Conservation (phyloP, 495 filamentous ascomycete species). For the Neurospora sp. region DNA sequence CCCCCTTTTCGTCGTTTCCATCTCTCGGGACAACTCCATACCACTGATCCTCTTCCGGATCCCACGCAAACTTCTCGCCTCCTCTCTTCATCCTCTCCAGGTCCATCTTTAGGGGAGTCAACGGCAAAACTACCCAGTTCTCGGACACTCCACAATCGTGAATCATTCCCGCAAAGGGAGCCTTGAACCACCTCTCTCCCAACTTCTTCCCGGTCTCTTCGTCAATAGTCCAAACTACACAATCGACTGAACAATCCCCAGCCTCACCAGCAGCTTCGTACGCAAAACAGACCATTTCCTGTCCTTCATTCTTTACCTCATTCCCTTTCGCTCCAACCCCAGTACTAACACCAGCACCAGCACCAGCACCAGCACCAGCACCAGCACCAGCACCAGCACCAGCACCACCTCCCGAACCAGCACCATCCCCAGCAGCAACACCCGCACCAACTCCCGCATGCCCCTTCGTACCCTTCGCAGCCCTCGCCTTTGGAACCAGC, state of each 20-base stretch:
- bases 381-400: no score
- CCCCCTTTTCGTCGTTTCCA: constrained; percentile 33
- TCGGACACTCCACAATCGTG: constrained; percentile 45
- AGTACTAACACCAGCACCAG: no score
- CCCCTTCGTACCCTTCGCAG: no score
- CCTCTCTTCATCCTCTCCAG: constrained; percentile 44
- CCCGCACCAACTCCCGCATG: no score
- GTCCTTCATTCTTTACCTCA: not conserved
- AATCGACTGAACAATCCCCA: constrained; percentile 33
- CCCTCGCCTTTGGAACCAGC: constrained; percentile 35
- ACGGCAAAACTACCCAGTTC: constrained; percentile 42
- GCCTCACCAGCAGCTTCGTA: constrained; percentile 43
- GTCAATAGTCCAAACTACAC: constrained; percentile 39
- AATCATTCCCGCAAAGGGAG: constrained; percentile 46
- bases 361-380: no score
- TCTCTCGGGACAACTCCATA: constrained; percentile 40
- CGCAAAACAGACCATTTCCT: constrained; percentile 46
- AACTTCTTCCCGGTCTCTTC: constrained; percentile 28
- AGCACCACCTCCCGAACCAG: no score
- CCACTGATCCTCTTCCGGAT: constrained; percentile 40
- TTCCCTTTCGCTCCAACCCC: no score
- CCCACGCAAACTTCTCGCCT: constrained; percentile 48
- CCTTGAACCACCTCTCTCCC: constrained; percentile 38
- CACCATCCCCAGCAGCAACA: no score
- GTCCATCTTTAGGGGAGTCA: constrained; percentile 42